Evolutionary conservation across 441 rosid species (phyloP), one percentile per base, ranked within the genome.

Genomic region (Corymbia calophylla): DNA sequence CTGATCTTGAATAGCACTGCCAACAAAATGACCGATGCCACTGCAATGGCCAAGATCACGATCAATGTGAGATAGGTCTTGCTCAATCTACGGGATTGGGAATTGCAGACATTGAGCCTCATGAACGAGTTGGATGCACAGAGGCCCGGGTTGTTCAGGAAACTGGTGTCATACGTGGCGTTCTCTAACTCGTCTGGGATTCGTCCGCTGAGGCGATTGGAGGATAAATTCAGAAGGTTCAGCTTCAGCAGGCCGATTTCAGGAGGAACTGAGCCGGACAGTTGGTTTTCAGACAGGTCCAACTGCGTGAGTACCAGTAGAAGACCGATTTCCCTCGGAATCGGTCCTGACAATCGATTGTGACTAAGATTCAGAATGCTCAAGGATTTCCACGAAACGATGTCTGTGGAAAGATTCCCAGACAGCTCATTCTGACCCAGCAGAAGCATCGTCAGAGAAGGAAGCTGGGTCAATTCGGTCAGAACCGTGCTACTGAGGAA

Each of bases 391-490:
- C 96, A 94, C 27, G 95, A 93, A 90, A 89, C 84, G 35, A 95
- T 87, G 16, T 90, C 90, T 9, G 92, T 88, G 29, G 97, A 95
- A 91, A 95, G 91, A n/a, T 87, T 82, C 55, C 97, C 97, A 21
- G 80, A 90, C 47, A 96, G 92, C 68, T 91, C 94, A 91, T 96
- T 96, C 86, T 87, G 86, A 73, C 92, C 94, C 23, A 96, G 96
- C 64, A 68, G 87, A 82, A 96, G 93, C 15, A 81, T 87, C 3
- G 68, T 70, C 9, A 96, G 87, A 31, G 1, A 56, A 86, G 93
- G 70, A 89, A 93, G 94, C 86, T 92, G 92, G 4, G 96, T 94
- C 18, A 95, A 25, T 86, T 89, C 96, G 27, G 6, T 80, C 2
- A 95, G 97, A 89, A 96, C 81, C 47, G 91, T 15, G 44, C 98